Base-by-base conservation (phyloP, 306 rosid genomes). In the Mimosa bimucronata region DNA sequence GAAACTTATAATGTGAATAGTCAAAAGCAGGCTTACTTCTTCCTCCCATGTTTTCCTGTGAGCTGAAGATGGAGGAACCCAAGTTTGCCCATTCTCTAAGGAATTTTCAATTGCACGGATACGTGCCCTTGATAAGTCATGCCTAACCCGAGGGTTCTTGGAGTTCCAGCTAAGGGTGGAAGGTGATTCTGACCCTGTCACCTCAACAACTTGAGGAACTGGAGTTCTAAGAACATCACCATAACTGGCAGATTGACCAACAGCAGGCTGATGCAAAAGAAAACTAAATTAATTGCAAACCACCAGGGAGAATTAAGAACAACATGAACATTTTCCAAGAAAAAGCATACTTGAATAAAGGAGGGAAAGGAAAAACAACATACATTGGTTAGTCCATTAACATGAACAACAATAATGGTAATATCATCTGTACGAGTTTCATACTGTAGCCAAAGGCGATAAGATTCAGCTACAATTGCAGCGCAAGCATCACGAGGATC, bases 401-500 rank as follows among this genome's bases (percentile, higher is more conserved):
- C 53, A 83, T 96, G 99, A 91, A 96, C 98, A 83, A 96, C 89
- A 6, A 96, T 93, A 83, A 96, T 88, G 34, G 99, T 96, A 77
- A 96, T 96, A 87, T 96, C 99, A 85, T 96, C 99, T 42, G 99
- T 96, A 77, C 99, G 99, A 82, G 99, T 93, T 87, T 96, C 99
- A 75, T 86, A 96, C 80, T 96, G 99, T 38, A 96, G 91, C 99
- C 99, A 96, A 72, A 89, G 99, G 52, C 97, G 87, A 88, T 96
- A 96, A 78, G 99, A 91, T 83, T 96, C 98, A 14, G 98, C 99
- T 44, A 96, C 99, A 75, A 96, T 90, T 44, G 98, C 99, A 66
- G 97, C 99, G 86, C 99, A 96, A 88, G 99, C 99, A 91, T 93
- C 99, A 30, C 94, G 98, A 9, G 98, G 97, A 86, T 96, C 99